Base-by-base conservation (phyloP, 2,329 filamentous ascomycete species). In the Diplodia corticola region DNA sequence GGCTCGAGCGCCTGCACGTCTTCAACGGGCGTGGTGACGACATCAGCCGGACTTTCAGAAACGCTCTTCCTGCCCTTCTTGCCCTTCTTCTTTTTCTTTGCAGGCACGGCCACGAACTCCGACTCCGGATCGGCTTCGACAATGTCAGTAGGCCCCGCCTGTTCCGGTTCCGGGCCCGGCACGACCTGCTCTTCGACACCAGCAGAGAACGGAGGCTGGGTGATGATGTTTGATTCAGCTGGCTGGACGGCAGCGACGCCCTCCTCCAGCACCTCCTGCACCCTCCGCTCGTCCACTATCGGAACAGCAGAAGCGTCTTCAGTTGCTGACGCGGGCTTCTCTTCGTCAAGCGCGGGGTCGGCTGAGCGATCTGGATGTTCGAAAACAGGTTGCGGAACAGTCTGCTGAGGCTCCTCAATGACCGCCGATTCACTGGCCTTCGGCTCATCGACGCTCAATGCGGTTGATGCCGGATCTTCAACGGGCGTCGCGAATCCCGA, bases 1-100 rank as follows among this genome's bases (percentile, higher is more conserved):
- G 28, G 2, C n/a, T 1, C 51, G 40, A 33, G 20, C 33, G 17
- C 51, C 30, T 17, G 28, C n/a, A 22, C 20, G 2, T 35, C 30
- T 4, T 30, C 28, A 28, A 20, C 37, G 4, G 33, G 40, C 3
- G 33, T 57, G n/a, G 12, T 5, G 6, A 13, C 20, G 10, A 17
- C 57, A n/a, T 26, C 40, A 4, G 33, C 17, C 3, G 20, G 57
- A 5, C 40, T 33, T 9, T 61, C 57, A 20, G 20, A 33, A 7
- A 63, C 55, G 24, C 37, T 49, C 46, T 63, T 63, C n/a, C 24
- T 33, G 1, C 60, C 60, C 26, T 63, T 63, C 13, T 63, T 63
- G 5, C 60, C 60, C 46, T 63, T 63, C 60, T 63, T 63, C 33
- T 63, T 63, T 6, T 63, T 59, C 54, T 59, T 63, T 13, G 59